Evolutionary conservation across 208 protist species (phyloP).

Genomic region (Willaertia magna): DNA sequence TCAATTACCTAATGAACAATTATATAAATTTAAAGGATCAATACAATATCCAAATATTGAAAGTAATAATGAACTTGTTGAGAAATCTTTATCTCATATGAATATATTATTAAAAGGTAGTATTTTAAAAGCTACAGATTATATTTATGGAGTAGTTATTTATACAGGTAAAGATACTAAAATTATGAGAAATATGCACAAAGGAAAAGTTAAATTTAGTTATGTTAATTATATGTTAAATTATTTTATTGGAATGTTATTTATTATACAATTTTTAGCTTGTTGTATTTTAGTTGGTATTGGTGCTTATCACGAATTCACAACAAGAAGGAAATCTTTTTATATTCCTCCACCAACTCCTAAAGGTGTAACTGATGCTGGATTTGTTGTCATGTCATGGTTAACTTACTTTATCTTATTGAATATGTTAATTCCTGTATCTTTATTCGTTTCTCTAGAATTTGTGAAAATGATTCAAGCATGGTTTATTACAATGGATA

Average conservation of each 20-base stretch:
- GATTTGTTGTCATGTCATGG: background rate
- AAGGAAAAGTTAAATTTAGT: constrained; percentile 42
- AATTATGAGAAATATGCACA: constrained; percentile 57
- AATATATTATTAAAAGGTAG: constrained; percentile 67
- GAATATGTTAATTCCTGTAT: constrained; percentile 72
- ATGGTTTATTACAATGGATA: constrained; percentile 50
- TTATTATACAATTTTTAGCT: constrained; percentile 21
- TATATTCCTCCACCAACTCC: background rate
- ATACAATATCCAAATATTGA: background rate
- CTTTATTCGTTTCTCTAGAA: constrained; percentile 69
- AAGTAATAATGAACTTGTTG: background rate
- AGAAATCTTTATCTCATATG: background rate
- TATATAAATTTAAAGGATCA: background rate
- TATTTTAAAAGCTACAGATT: constrained; percentile 68
- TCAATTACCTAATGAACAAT: background rate
- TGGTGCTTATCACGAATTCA: background rate
- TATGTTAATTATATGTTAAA: constrained; percentile 52
- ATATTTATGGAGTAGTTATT: constrained; percentile 54
- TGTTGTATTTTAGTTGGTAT: background rate
- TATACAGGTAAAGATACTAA: constrained; percentile 72
- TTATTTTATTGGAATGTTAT: constrained; percentile 42
- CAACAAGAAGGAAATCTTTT: background rate
- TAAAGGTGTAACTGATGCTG: background rate
- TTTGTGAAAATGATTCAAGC: constrained; percentile 66
- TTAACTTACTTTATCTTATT: constrained; percentile 72